These are phyloP conservation scores for Clonostachys chloroleuca DNA, from an alignment of 2,329 filamentous ascomycete species.

Conservation along the genomic window DNA sequence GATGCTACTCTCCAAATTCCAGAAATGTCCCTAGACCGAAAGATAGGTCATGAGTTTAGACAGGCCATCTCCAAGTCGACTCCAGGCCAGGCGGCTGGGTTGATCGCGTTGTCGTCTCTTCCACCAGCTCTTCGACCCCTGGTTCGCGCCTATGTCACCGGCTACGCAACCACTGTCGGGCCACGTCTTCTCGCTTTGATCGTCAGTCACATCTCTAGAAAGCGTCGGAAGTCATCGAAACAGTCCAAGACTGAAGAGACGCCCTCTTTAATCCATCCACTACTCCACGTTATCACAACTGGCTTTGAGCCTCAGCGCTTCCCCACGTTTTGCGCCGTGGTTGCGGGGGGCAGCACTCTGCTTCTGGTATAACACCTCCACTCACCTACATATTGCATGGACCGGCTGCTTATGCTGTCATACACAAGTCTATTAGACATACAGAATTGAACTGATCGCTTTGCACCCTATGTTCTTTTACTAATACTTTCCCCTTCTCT, in stretches of 20 bases:
- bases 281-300: constrained; percentile 36
- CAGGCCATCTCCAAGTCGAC: too few relatives aligned
- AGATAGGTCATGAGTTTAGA: too few relatives aligned
- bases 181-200: constrained; percentile 52
- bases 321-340: constrained; percentile 56
- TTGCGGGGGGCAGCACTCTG: constrained; percentile 57
- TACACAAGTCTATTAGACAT: too few relatives aligned
- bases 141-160: constrained; percentile 54
- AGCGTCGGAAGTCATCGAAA: constrained; percentile 20
- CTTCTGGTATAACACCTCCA: constrained; percentile 41
- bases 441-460: too few relatives aligned
- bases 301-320: constrained; percentile 53
- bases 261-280: constrained; percentile 10
- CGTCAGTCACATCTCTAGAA: constrained; percentile 40
- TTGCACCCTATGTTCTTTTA: too few relatives aligned
- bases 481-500: too few relatives aligned
- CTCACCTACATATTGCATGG: too few relatives aligned
- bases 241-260: constrained; percentile 20
- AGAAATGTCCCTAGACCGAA: too few relatives aligned
- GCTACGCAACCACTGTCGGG: constrained; percentile 54
- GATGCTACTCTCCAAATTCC: too few relatives aligned
- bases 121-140: constrained; percentile 50
- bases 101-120: constrained; percentile 16
- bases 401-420: too few relatives aligned
- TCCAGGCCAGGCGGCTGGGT: too few relatives aligned